Evolutionary conservation across 2,329 filamentous ascomycete genomes (phyloP).

Genomic region (Teratosphaeria pseudoeucalypti): DNA sequence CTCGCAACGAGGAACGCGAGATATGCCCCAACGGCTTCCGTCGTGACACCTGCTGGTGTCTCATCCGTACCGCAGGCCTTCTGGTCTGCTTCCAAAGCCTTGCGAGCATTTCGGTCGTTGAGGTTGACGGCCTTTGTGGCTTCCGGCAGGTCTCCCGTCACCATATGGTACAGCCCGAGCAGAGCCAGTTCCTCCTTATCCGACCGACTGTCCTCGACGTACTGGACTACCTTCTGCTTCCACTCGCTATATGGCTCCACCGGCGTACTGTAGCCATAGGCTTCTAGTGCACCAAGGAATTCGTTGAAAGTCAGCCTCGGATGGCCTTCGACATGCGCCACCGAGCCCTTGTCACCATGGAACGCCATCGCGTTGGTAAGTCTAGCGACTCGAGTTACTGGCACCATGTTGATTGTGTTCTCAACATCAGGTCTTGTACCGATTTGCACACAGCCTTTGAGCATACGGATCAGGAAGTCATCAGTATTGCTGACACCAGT

Average conservation of each 20-base stretch:
- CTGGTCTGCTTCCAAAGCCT: conserved; percentile 53
- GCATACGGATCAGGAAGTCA: conserved; percentile 78
- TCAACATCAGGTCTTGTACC: conserved; percentile 60
- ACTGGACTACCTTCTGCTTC: conserved; percentile 56
- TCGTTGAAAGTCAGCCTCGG: conserved; percentile 69
- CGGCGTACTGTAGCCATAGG: conserved; percentile 62
- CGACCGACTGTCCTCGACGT: conserved; percentile 48
- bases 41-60: conserved; percentile 46
- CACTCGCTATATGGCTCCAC: conserved; percentile 59
- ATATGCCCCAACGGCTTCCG: conserved; percentile 54
- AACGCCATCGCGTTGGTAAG: conserved; percentile 67
- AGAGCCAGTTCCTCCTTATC: conserved; percentile 61
- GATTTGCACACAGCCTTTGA: conserved; percentile 81
- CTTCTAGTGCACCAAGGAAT: conserved; percentile 59
- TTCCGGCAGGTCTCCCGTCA: conserved; percentile 57
- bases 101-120: conserved; percentile 59
- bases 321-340: conserved; percentile 70
- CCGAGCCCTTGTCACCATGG: conserved; percentile 38
- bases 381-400: conserved; percentile 72
- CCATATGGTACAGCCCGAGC: conserved; percentile 66
- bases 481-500: conserved; percentile 70
- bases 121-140: conserved; percentile 64
- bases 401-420: conserved; percentile 85
- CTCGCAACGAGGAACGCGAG: conserved; percentile 52
- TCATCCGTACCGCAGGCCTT: conserved; percentile 41